These are phyloP conservation scores for Naganishia sp. DNA, from an alignment of 1,284 basidiomycete genomes.

Conservation along the genomic window DNA sequence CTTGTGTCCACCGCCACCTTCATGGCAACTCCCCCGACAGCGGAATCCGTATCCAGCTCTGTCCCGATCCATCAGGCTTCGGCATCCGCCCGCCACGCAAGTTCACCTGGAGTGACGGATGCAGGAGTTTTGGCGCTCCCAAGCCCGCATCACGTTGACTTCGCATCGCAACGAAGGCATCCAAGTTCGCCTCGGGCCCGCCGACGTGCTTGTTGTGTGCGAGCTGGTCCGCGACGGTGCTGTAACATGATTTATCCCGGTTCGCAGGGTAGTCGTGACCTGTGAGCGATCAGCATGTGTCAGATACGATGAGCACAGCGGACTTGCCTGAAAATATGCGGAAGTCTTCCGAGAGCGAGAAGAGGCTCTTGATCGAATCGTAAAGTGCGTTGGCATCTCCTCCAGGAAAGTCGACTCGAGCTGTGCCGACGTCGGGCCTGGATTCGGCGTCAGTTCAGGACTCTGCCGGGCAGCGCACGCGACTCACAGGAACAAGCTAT, in stretches of 20 bases:
- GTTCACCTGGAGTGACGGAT: slow-evolving; percentile 43
- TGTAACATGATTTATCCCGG: slow-evolving; percentile 37
- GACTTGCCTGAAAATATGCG: slow-evolving; percentile 43
- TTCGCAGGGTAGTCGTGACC: slow-evolving; percentile 35
- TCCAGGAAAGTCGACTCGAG: slow-evolving; percentile 45
- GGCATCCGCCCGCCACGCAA: slow-evolving; percentile 42
- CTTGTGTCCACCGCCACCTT: background rate
- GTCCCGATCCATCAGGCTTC: slow-evolving; percentile 31
- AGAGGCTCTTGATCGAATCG: slow-evolving; percentile 38
- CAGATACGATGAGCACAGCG: background rate
- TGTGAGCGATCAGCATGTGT: background rate
- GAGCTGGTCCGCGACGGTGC: slow-evolving; percentile 41
- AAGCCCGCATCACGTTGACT: slow-evolving; percentile 37
- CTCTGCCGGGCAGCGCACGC: background rate
- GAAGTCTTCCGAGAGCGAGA: slow-evolving; percentile 37
- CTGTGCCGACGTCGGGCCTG: slow-evolving; percentile 43
- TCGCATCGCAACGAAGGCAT: slow-evolving; percentile 40
- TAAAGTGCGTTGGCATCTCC: slow-evolving; percentile 39
- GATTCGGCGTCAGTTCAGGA: background rate
- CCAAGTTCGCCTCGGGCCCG: slow-evolving; percentile 32
- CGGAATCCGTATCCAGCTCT: slow-evolving; percentile 32
- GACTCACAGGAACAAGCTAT: slow-evolving; percentile 42
- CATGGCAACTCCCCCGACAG: slow-evolving; percentile 30
- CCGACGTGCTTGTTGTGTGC: slow-evolving; percentile 40
- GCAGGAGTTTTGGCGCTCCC: slow-evolving; percentile 39